phyloP scores from a whole-genome alignment of 2,329 filamentous ascomycete species.

The Leptodontidium sp. region DNA sequence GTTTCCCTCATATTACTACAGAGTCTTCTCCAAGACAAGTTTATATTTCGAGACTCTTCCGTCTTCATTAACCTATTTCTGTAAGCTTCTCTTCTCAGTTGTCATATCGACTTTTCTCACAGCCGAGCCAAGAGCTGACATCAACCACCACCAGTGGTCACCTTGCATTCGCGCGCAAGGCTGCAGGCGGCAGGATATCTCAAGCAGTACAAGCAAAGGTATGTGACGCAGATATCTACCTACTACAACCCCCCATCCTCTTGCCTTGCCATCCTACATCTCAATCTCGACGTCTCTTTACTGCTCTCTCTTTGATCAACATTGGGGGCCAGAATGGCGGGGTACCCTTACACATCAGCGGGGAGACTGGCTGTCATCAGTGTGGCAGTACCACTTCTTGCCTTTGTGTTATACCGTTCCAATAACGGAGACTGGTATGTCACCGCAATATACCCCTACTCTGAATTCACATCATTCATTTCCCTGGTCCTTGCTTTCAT shows the following conservation, averaged over 20 bases:
- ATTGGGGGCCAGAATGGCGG: constrained; percentile 34
- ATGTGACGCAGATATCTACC: neutral
- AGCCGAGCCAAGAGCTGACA: neutral
- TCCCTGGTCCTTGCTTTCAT: neutral
- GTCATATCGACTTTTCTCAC: constrained; percentile 1
- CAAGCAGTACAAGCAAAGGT: constrained; percentile 23
- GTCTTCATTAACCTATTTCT: neutral
- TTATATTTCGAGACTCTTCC: neutral
- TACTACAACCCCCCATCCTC: neutral
- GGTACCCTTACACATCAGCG: constrained; percentile 22
- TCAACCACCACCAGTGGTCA: constrained; percentile 16
- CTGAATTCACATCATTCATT: neutral
- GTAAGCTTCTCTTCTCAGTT: neutral
- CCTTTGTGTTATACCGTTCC: constrained; percentile 35
- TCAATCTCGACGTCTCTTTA: neutral
- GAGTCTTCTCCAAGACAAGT: neutral
- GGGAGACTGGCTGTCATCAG: constrained; percentile 23
- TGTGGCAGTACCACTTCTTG: constrained; percentile 33
- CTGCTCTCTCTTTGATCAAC: neutral
- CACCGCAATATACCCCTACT: neutral
- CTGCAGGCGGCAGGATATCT: constrained; percentile 25
- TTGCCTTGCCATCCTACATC: neutral
- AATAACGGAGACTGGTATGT: constrained; percentile 37
- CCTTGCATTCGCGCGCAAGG: constrained; percentile 32
- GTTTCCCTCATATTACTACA: neutral